Conservation (phyloP, 2,329 filamentous ascomycete species). For the Elsinoe perseae region DNA sequence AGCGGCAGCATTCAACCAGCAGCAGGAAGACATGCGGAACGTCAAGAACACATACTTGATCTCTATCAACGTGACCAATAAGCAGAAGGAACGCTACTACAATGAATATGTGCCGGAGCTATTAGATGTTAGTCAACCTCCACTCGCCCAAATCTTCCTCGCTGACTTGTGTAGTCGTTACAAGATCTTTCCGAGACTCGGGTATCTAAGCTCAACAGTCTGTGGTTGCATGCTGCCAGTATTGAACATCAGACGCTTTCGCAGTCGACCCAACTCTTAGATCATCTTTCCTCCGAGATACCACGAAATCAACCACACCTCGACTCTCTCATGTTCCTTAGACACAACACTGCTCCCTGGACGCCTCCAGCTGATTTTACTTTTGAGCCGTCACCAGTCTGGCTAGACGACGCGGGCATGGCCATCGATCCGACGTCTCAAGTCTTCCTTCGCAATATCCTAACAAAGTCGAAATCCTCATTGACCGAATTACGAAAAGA, state of each 20-base stretch:
- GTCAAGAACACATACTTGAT: conserved; percentile 98
- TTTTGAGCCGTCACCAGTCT: conserved; percentile 93
- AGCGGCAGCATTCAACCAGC: conserved; percentile 83
- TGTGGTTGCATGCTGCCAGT: conserved; percentile 74
- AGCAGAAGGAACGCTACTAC: conserved; percentile 95
- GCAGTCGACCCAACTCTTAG: conserved; percentile 63
- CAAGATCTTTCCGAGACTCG: conserved; percentile 91
- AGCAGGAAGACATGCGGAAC: conserved; percentile 92
- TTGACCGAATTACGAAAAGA: conserved; percentile 73
- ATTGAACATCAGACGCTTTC: conserved; percentile 74
- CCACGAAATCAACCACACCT: conserved; percentile 78
- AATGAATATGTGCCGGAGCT: conserved; percentile 93
- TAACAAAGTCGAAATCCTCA: conserved; percentile 82
- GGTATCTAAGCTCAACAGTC: conserved; percentile 69
- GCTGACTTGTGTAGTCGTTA: conserved; percentile 45
- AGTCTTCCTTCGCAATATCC: conserved; percentile 81
- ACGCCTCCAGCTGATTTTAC: conserved; percentile 75
- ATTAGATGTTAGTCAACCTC: conserved; percentile 59
- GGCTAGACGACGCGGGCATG: conserved; percentile 89
- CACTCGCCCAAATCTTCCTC: background rate
- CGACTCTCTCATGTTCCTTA: conserved; percentile 96
- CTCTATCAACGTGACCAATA: conserved; percentile 91
- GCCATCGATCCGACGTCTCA: conserved; percentile 80
- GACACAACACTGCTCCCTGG: conserved; percentile 74
- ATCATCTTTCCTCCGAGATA: conserved; percentile 71